phyloP scores from a whole-genome alignment of 805 yeast genomes.

The Candida chilensis region DNA sequence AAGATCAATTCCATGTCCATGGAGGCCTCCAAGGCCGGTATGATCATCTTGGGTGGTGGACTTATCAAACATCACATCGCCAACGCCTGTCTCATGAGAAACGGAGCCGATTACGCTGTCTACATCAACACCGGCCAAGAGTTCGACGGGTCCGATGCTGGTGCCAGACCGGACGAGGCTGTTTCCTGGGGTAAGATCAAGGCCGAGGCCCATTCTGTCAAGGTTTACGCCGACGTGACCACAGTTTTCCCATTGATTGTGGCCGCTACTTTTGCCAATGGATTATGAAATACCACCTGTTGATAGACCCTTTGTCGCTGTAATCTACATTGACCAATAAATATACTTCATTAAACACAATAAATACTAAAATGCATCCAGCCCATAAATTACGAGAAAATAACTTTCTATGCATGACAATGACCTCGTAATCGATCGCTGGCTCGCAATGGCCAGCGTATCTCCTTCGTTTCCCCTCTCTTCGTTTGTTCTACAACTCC shows the following conservation, averaged over 20 bases:
- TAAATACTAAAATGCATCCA: too few species aligned
- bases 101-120: slow-evolving; percentile 98
- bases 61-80: slow-evolving; percentile 94
- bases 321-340: too few species aligned
- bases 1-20: slow-evolving; percentile 86
- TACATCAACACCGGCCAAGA: slow-evolving; percentile 98
- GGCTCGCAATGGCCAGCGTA: too few species aligned
- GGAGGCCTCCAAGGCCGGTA: slow-evolving; percentile 92
- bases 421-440: too few species aligned
- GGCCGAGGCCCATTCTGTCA: slow-evolving; percentile 85
- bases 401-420: too few species aligned
- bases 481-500: too few species aligned
- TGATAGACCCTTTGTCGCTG: too few species aligned
- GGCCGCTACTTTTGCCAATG: slow-evolving; percentile 91
- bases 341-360: too few species aligned
- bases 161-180: slow-evolving; percentile 99
- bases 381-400: too few species aligned
- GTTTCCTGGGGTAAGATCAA: slow-evolving; percentile 98
- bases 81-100: slow-evolving; percentile 97
- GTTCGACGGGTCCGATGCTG: slow-evolving; percentile 98
- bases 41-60: slow-evolving; percentile 96
- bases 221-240: slow-evolving; percentile 93
- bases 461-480: too few species aligned
- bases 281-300: too few species aligned
- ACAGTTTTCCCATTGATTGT: slow-evolving; percentile 92